Base-by-base conservation (phyloP, 345 rosid species). In the Salix caprea region DNA sequence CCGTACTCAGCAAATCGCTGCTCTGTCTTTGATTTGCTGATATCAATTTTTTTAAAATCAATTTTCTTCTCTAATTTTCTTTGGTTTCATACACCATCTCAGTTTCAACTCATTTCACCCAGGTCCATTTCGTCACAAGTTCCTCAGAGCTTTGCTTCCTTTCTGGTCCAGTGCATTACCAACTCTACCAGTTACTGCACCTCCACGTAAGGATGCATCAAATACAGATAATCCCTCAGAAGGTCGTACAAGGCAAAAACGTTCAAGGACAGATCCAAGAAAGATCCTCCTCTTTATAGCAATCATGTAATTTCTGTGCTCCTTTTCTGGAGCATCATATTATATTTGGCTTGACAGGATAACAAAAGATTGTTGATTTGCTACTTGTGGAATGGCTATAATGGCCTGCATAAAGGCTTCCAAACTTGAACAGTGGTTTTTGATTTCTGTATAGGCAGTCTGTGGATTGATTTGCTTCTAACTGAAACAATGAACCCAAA, bases 91-190 rank as follows among this genome's bases (percentile, higher is more conserved):
- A 26, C n/a, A 67, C 50, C 28, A 7, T 52, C 62, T 21, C 11
- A 67, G 76, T 36, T 76, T 81, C 13, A 68, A 14, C 72, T 62
- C 70, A 37, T 78, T 42, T 23, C 64, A 64, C 78, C 84, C 84
- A 96, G 98, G 98, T 75, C 87, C 99, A 71, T 85, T 94, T 52
- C 94, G 86, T 78, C 91, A 92, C 75, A 93, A 93, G 88, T 91
- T 96, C 86, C 89, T 96, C 66, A 87, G 98, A 75, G 93, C 97
- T 52, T 84, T 96, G 88, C 88, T 96, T 78, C 98, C 99, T 23
- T 96, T 96, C 85, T 96, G 99, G 98, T 94, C 98, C 79, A 94
- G 88, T 88, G 87, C 99, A 80, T 87, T 96, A 75, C 99, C 99
- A 70, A 91, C 95, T 39, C 85, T 96, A 76, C 99, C 99, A 4